These are phyloP conservation scores for Cladosporium cucumerinum DNA, from an alignment of 2,329 filamentous ascomycete genomes.

Conservation along the genomic window DNA sequence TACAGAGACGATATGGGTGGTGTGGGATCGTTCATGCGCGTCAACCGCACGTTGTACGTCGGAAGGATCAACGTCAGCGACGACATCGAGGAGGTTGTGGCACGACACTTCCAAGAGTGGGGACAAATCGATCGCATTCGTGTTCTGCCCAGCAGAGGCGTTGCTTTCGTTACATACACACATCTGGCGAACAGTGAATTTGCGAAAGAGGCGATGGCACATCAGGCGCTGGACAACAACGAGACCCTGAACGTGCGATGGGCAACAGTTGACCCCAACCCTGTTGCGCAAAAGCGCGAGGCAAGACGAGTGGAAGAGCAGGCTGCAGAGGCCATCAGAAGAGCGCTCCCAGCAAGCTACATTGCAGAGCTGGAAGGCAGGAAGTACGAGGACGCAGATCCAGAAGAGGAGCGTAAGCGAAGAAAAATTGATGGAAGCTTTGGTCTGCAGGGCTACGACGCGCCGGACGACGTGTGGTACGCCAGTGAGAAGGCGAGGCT, in stretches of 20 bases:
- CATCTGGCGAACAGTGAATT: constrained; percentile 90
- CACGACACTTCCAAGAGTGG: constrained; percentile 95
- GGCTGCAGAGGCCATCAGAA: constrained; percentile 86
- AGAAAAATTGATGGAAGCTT: constrained; percentile 87
- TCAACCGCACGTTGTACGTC: constrained; percentile 91
- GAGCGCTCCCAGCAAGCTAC: constrained; percentile 83
- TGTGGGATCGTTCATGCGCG: constrained; percentile 86
- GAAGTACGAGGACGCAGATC: constrained; percentile 52
- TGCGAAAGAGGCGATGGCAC: constrained; percentile 80
- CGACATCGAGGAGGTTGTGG: constrained; percentile 94
- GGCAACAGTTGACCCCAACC: constrained; percentile 96
- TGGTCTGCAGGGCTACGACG: constrained; percentile 86
- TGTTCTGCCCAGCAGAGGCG: constrained; percentile 82
- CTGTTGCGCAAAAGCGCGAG: constrained; percentile 88
- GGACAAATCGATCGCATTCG: constrained; percentile 83
- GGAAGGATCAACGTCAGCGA: constrained; percentile 93
- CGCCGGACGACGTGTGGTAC: constrained; percentile 91
- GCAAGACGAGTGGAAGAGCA: constrained; percentile 88
- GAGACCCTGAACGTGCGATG: constrained; percentile 95
- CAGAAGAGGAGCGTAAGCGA: constrained; percentile 73
- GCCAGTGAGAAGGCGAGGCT: constrained; percentile 69
- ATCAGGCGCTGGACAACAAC: constrained; percentile 84
- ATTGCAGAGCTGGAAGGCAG: constrained; percentile 91
- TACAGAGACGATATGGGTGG: constrained; percentile 98
- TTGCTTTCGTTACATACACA: constrained; percentile 90